phyloP scores from a whole-genome alignment of 805 yeast species.

The Candida vartiovaarae region DNA sequence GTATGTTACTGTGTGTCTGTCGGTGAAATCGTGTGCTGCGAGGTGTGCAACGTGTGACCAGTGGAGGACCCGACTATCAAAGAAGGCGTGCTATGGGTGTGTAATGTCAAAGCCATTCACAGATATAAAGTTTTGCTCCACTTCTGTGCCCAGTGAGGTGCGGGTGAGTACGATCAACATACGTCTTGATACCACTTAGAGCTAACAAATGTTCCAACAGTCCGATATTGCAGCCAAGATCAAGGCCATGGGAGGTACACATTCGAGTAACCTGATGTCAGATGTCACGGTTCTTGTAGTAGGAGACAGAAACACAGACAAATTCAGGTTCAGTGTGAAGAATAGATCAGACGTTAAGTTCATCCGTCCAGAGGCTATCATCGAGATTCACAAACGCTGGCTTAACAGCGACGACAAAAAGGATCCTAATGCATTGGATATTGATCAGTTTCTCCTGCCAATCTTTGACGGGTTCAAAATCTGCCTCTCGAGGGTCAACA shows the following conservation, averaged over 20 bases:
- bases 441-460: constrained; percentile 28
- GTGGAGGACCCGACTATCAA: too few relatives aligned
- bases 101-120: constrained; percentile 16
- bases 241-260: constrained; percentile 51
- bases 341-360: constrained; percentile 52
- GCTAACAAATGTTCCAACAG: not conserved
- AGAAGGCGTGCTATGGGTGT: not conserved
- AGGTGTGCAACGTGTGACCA: too few relatives aligned
- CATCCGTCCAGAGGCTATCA: constrained; percentile 40
- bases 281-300: constrained; percentile 54
- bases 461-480: constrained; percentile 37
- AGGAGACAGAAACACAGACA: constrained; percentile 50
- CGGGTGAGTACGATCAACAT: constrained; percentile 7
- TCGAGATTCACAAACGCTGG: constrained; percentile 45
- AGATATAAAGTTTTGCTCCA: constrained; percentile 22
- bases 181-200: not conserved
- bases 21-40: too few relatives aligned
- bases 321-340: constrained; percentile 43
- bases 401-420: constrained; percentile 37
- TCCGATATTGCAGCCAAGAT: constrained; percentile 39
- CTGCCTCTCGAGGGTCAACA: constrained; percentile 30
- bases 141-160: constrained; percentile 18
- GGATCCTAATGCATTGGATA: constrained; percentile 15
- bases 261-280: constrained; percentile 50
- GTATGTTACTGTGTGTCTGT: too few relatives aligned